These are phyloP conservation scores for Discostella pseudostelligera DNA, from an alignment of 108 stramenopile genomes.

Conservation along the genomic window DNA sequence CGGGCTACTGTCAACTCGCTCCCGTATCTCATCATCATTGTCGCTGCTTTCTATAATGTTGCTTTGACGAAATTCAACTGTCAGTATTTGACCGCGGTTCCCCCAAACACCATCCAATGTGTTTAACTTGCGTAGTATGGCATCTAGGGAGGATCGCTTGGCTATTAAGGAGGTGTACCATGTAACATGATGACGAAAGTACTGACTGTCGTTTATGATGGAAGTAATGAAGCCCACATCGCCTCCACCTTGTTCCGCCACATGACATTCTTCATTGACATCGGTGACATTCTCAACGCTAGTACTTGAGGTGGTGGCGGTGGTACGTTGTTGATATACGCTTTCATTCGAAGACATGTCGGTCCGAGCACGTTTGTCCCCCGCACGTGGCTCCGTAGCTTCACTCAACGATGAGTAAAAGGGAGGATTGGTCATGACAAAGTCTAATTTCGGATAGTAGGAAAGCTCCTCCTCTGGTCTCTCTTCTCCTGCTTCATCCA, in stretches of 20 bases:
- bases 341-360: slow-evolving; percentile 69
- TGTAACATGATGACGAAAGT: slow-evolving; percentile 45
- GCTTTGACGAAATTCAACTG: slow-evolving; percentile 85
- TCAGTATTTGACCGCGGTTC: slow-evolving; percentile 59
- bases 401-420: slow-evolving; percentile 77
- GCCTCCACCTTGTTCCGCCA: slow-evolving; percentile 40
- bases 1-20: slow-evolving; percentile 1
- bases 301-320: slow-evolving; percentile 55
- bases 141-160: slow-evolving; percentile 53
- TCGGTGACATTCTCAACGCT: slow-evolving; percentile 44
- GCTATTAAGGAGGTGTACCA: slow-evolving; percentile 89
- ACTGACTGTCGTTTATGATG: slow-evolving; percentile 59
- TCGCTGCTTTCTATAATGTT: slow-evolving; percentile 36
- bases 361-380: slow-evolving; percentile 75
- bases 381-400: slow-evolving; percentile 46
- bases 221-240: slow-evolving; percentile 56
- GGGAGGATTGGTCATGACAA: slow-evolving; percentile 94
- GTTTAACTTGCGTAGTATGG: slow-evolving; percentile 39
- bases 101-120: slow-evolving; percentile 55
- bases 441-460: slow-evolving; percentile 51
- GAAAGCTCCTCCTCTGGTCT: slow-evolving; percentile 3
- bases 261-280: too few species aligned
- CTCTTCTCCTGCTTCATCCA: neutral
- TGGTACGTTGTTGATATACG: slow-evolving; percentile 41
- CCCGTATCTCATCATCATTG: neutral